Conservation (phyloP, 768 basidiomycete species). For the Tulasnella sp. region DNA sequence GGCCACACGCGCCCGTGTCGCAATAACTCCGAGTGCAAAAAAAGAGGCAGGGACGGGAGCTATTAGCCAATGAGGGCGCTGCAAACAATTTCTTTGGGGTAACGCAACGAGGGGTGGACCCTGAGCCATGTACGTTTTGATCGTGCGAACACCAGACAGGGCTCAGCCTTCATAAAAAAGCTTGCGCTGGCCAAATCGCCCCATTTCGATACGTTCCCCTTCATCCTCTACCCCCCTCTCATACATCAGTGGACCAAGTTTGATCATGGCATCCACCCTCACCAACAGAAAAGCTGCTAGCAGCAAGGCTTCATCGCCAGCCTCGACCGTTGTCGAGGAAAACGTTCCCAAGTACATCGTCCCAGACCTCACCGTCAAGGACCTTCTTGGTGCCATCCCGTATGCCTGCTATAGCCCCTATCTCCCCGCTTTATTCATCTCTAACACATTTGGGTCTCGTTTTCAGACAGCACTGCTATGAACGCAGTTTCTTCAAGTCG, state of each 20-base stretch:
- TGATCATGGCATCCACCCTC: conserved; percentile 20
- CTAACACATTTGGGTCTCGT: not conserved
- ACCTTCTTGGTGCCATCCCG: conserved; percentile 49
- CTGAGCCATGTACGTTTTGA: not conserved
- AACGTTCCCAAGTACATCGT: conserved; percentile 44
- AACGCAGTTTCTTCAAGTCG: conserved; percentile 49
- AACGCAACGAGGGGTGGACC: conserved; percentile 1
- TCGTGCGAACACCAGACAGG: not conserved
- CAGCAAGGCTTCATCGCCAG: conserved; percentile 31
- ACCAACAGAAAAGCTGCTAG: conserved; percentile 25
- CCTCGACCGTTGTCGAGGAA: conserved; percentile 28
- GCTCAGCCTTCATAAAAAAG: not conserved
- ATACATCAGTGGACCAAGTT: conserved; percentile 11
- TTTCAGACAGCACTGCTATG: conserved; percentile 49
- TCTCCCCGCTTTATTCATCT: not conserved
- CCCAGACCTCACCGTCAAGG: conserved; percentile 49
- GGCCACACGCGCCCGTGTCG: not conserved
- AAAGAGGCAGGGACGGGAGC: not conserved
- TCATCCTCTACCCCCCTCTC: conserved; percentile 15
- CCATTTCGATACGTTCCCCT: conserved; percentile 16
- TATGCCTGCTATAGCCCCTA: conserved; percentile 36
- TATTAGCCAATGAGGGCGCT: not conserved
- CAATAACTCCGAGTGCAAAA: not conserved
- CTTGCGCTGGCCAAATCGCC: conserved; percentile 14
- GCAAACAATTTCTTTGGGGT: not conserved